Conservation (phyloP, 108 stramenopile genomes). For the Pseudonitzschia multiseries region DNA sequence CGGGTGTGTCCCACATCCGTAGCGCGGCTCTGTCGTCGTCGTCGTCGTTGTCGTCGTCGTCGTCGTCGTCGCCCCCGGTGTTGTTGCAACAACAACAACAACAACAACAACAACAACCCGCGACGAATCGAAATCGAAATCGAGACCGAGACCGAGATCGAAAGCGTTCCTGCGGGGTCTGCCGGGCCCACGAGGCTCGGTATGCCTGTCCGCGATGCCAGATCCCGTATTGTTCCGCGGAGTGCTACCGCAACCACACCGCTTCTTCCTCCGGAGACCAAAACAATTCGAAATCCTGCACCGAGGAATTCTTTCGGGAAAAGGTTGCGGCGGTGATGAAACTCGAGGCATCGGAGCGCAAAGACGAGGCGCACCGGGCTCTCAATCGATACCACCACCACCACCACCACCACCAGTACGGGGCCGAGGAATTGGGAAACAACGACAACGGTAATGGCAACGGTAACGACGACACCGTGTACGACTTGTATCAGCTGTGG, state of each 20-base stretch:
- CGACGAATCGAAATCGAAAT: neutral
- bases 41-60: no score
- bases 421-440: neutral
- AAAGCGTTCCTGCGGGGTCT: no score
- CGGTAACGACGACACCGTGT: neutral
- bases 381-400: constrained; percentile 32
- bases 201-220: constrained; percentile 53
- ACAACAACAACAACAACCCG: neutral
- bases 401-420: neutral
- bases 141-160: neutral
- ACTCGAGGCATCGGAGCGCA: constrained; percentile 34
- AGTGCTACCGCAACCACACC: constrained; percentile 44
- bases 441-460: neutral
- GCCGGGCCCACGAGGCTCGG: constrained; percentile 39
- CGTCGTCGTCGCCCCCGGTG: no score
- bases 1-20: no score
- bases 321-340: constrained; percentile 35
- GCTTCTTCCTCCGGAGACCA: neutral
- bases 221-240: constrained; percentile 48
- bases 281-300: constrained; percentile 29
- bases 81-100: no score
- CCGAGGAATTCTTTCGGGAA: constrained; percentile 48
- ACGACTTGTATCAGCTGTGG: constrained; percentile 27
- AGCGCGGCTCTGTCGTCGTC: no score
- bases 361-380: constrained; percentile 23